Conservation (phyloP, 495 filamentous ascomycete species). For the Lasiosphaeria miniovina region DNA sequence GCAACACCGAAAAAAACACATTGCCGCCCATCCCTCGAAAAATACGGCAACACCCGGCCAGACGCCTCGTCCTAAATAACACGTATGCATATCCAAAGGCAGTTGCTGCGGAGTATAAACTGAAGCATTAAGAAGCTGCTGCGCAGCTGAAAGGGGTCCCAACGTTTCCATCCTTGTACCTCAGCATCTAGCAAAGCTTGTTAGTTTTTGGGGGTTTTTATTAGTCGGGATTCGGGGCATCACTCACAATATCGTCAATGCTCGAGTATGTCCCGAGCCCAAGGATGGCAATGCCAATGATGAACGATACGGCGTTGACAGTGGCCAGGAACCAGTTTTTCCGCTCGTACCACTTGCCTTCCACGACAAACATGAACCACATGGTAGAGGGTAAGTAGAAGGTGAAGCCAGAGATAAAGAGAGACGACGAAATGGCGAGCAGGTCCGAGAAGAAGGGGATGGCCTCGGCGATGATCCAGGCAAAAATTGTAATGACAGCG, state of each 20-base stretch:
- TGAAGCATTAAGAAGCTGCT: background rate
- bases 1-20: no score
- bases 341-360: slow-evolving; percentile 44
- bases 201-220: background rate
- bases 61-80: no score
- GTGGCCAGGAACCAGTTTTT: slow-evolving; percentile 46
- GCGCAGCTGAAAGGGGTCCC: background rate
- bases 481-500: slow-evolving; percentile 57
- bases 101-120: background rate
- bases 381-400: slow-evolving; percentile 63
- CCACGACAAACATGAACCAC: slow-evolving; percentile 63
- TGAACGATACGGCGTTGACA: slow-evolving; percentile 50
- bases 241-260: slow-evolving; percentile 54
- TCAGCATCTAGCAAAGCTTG: slow-evolving; percentile 33
- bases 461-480: slow-evolving; percentile 69
- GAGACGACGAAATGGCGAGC: slow-evolving; percentile 56
- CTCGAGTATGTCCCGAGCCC: slow-evolving; percentile 58
- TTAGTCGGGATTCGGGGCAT: background rate
- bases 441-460: slow-evolving; percentile 72
- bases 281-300: slow-evolving; percentile 54
- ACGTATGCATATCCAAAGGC: no score
- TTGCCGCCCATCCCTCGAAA: no score
- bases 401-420: slow-evolving; percentile 63
- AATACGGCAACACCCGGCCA: no score
- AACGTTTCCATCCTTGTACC: slow-evolving; percentile 27